phyloP scores from a whole-genome alignment of 768 basidiomycete species.

The Rhizopogon roseolus region DNA sequence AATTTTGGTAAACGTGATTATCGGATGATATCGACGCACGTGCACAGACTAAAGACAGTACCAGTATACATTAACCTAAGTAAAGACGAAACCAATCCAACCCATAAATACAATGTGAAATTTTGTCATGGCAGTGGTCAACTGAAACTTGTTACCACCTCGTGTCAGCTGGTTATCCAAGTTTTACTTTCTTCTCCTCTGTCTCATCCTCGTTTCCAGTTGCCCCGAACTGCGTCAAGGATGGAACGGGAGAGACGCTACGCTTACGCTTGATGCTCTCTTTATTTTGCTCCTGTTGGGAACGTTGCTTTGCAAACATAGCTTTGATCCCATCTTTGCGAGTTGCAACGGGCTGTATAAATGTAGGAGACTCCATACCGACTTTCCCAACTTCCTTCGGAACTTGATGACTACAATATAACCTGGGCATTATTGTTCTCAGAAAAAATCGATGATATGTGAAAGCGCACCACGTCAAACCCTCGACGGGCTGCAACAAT shows the following conservation, averaged over 20 bases:
- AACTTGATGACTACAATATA: slow-evolving; percentile 68
- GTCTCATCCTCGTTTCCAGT: slow-evolving; percentile 3
- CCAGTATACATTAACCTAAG: too few relatives aligned
- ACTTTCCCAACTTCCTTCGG: slow-evolving; percentile 91
- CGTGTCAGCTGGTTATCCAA: not conserved
- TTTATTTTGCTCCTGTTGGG: slow-evolving; percentile 10
- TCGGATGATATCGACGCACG: too few relatives aligned
- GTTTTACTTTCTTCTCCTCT: slow-evolving; percentile 19
- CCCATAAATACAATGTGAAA: too few relatives aligned
- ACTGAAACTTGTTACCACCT: too few relatives aligned
- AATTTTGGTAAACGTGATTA: too few relatives aligned
- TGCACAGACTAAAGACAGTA: too few relatives aligned
- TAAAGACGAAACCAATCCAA: too few relatives aligned
- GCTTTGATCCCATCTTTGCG: slow-evolving; percentile 86
- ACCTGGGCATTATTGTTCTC: not conserved
- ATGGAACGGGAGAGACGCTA: slow-evolving; percentile 8
- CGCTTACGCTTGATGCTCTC: slow-evolving; percentile 24
- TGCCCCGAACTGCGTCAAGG: not conserved
- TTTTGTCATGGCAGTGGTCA: too few relatives aligned
- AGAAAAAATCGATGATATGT: not conserved
- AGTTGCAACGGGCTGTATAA: slow-evolving; percentile 72
- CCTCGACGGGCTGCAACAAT: slow-evolving; percentile 58
- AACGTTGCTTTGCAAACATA: slow-evolving; percentile 68
- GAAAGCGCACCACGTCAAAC: slow-evolving; percentile 63
- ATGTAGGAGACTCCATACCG: slow-evolving; percentile 75